Percentiles rank a stretch among this genome's conserved stretches.
These are phyloP conservation scores for Aegilops umbellulata DNA, from an alignment of 176 grass and related monocot species.

Conservation along the genomic window DNA sequence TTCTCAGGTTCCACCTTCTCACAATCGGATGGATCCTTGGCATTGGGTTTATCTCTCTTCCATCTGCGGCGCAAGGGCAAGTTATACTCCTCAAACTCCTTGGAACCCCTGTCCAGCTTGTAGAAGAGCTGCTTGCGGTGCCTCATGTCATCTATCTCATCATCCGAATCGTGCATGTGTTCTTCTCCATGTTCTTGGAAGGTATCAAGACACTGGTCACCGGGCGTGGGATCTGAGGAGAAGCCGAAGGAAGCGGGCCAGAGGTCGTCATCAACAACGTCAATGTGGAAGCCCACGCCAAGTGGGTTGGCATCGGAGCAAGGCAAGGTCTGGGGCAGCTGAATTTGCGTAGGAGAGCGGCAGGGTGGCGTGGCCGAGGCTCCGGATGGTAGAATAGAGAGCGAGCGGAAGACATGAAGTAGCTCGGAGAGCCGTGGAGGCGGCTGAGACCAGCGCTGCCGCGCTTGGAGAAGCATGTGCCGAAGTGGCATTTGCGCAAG, in stretches of 20 bases:
- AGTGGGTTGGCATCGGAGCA: constrained; percentile 14
- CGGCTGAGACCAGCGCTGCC: background rate
- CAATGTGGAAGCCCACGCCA: constrained; percentile 40
- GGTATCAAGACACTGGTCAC: background rate
- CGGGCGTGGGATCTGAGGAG: background rate
- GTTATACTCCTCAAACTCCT: constrained; percentile 63
- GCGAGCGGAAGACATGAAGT: background rate
- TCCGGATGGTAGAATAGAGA: background rate
- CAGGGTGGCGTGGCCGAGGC: background rate
- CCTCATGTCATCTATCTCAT: constrained; percentile 72
- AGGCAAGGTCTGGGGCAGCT: constrained; percentile 6
- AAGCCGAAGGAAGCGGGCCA: constrained; percentile 30
- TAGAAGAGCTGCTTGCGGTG: constrained; percentile 62
- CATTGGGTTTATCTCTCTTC: constrained; percentile 22
- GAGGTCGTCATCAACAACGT: constrained; percentile 41
- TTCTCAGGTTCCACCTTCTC: constrained; percentile 29
- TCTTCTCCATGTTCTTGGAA: constrained; percentile 16
- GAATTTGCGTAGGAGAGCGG: background rate
- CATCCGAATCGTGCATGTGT: constrained; percentile 26
- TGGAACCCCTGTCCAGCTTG: constrained; percentile 60
- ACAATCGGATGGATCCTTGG: constrained; percentile 31
- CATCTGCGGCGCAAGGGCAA: constrained; percentile 32
- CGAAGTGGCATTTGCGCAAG: constrained; percentile 25
- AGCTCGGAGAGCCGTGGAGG: background rate
- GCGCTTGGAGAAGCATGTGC: constrained; percentile 9